phyloP scores from a whole-genome alignment of 108 stramenopile species.

The Fragilariopsis cylindrus region DNA sequence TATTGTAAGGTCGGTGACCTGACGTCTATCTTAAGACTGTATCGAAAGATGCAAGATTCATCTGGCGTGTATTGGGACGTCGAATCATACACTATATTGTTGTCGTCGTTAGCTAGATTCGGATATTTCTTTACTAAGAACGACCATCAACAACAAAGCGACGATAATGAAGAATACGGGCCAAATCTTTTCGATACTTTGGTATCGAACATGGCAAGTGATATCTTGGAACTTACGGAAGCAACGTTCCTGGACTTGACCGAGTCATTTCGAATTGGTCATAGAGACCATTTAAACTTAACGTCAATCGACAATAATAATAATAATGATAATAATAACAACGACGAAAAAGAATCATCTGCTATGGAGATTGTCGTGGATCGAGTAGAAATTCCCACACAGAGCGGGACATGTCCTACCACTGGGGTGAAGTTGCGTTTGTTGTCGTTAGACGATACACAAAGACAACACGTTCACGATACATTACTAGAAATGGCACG shows the following conservation, averaged over 20 bases:
- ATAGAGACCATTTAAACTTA: background rate
- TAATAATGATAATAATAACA: too few species aligned
- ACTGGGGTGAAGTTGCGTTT: constrained; percentile 73
- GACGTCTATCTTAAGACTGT: constrained; percentile 57
- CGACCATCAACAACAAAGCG: background rate
- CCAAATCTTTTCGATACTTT: constrained; percentile 75
- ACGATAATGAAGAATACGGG: constrained; percentile 48
- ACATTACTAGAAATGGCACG: constrained; percentile 53
- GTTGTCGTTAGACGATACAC: constrained; percentile 52
- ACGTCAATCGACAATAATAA: background rate
- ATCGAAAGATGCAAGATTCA: constrained; percentile 54
- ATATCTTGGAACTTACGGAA: constrained; percentile 69
- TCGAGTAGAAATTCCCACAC: constrained; percentile 51
- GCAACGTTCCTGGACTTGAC: constrained; percentile 49
- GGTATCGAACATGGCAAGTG: constrained; percentile 64
- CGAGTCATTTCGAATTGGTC: constrained; percentile 45
- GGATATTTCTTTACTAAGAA: constrained; percentile 56
- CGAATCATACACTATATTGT: constrained; percentile 64
- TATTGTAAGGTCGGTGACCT: constrained; percentile 61
- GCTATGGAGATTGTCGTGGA: constrained; percentile 13
- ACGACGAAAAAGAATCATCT: constrained; percentile 1
- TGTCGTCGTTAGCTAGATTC: constrained; percentile 60
- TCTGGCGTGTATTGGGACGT: constrained; percentile 61
- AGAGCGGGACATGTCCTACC: constrained; percentile 59
- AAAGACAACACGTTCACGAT: constrained; percentile 63